A percentile compares a stretch with the other conserved stretches of the same genome.
Conservation (phyloP, 495 filamentous ascomycete species). For the Aspergillus homomorphus region DNA sequence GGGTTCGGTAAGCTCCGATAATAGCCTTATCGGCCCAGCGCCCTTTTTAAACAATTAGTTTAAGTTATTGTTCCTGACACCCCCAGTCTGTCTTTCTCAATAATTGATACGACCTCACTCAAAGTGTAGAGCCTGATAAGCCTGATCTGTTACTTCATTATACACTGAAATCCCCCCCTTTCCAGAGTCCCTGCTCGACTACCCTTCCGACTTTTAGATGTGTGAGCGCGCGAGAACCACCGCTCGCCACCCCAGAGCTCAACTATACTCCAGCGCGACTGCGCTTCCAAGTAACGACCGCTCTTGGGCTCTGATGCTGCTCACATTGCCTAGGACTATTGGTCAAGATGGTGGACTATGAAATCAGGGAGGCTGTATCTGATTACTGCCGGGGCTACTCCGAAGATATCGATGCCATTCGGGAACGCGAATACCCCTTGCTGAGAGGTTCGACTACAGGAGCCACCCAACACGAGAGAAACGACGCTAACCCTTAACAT, state of each 20-base stretch:
- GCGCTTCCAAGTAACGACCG: too few species aligned
- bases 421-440: slow-evolving; percentile 76
- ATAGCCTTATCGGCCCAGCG: slow-evolving; percentile 1
- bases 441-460: slow-evolving; percentile 44
- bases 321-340: neutral
- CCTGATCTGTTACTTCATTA: too few species aligned
- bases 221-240: neutral
- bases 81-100: neutral
- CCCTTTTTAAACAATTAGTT: neutral
- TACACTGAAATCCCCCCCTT: too few species aligned
- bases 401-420: slow-evolving; percentile 61
- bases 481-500: neutral
- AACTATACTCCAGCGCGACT: neutral
- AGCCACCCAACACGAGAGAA: neutral
- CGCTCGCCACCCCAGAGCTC: neutral
- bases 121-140: too few species aligned
- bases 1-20: slow-evolving; percentile 17
- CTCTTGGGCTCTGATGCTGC: neutral
- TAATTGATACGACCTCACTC: neutral
- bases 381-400: slow-evolving; percentile 54
- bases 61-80: neutral
- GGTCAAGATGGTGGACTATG: slow-evolving; percentile 15
- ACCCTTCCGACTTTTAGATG: neutral
- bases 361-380: neutral
- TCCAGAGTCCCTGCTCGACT: neutral